phyloP scores from a whole-genome alignment of 2,329 filamentous ascomycete species.

The Hypocreales sp. region DNA sequence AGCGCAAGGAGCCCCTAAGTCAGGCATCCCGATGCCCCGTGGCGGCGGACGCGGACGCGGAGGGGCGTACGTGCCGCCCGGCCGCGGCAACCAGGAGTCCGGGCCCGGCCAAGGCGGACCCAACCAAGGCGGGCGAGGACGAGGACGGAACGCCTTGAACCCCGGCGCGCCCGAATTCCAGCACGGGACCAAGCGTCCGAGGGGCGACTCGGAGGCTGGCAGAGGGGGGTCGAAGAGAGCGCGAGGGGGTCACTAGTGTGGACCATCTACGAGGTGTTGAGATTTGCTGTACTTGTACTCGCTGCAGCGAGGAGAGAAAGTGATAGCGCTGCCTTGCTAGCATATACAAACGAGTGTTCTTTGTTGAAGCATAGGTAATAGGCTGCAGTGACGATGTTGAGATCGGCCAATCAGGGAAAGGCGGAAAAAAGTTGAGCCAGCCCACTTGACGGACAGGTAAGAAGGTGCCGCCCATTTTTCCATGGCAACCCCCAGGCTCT shows the following conservation, averaged over 20 bases:
- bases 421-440: no score
- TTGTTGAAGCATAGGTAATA: no score
- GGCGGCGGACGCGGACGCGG: constrained; percentile 24
- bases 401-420: no score
- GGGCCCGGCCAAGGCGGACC: constrained; percentile 10
- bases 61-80: constrained; percentile 20
- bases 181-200: constrained; percentile 39
- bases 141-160: constrained; percentile 27
- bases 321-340: no score
- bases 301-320: no score
- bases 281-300: no score
- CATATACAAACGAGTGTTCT: no score
- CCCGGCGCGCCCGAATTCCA: constrained; percentile 39
- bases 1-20: constrained; percentile 10
- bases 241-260: constrained; percentile 23
- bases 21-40: constrained; percentile 25
- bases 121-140: constrained; percentile 17
- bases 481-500: no score
- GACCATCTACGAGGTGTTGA: no score
- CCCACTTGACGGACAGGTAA: no score
- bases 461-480: no score
- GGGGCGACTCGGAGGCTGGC: constrained; percentile 32
- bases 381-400: no score
- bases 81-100: constrained; percentile 20
- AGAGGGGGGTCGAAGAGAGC: constrained; percentile 24